A percentile compares a stretch with the other conserved stretches of the same genome.
phyloP scores from a whole-genome alignment of 116 monocot species.

The Zostera marina region DNA sequence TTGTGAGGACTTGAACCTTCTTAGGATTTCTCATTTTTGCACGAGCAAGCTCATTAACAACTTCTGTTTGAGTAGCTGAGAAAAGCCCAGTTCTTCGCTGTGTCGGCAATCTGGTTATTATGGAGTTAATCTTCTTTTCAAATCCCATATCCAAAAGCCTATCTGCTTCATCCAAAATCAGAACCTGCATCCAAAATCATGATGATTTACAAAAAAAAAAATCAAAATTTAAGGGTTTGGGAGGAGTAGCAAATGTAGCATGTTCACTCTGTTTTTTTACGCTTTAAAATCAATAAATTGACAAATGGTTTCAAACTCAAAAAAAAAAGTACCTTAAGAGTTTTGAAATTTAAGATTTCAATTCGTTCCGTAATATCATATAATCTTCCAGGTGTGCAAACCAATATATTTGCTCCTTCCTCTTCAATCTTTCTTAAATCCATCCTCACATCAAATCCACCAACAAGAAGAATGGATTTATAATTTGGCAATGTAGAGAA shows the following conservation, averaged over 20 bases:
- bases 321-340: constrained; percentile 44
- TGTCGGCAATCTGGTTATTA: constrained; percentile 76
- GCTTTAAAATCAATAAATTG: too few relatives aligned
- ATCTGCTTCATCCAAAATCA: constrained; percentile 97
- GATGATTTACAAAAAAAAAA: background rate
- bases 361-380: constrained; percentile 78
- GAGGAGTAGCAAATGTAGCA: too few relatives aligned
- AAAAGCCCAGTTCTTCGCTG: constrained; percentile 95
- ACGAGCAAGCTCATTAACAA: constrained; percentile 71
- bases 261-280: too few relatives aligned
- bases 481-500: constrained; percentile 43
- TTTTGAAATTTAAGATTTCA: constrained; percentile 55
- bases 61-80: constrained; percentile 94
- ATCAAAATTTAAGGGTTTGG: too few relatives aligned
- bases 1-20: constrained; percentile 72
- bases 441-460: constrained; percentile 60
- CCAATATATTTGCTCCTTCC: constrained; percentile 69
- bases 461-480: constrained; percentile 72
- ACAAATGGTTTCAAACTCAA: background rate
- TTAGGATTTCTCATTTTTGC: constrained; percentile 91
- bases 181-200: constrained; percentile 39
- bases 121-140: constrained; percentile 82
- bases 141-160: constrained; percentile 95
- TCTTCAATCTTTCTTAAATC: constrained; percentile 71
- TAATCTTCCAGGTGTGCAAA: constrained; percentile 86